Evolutionary conservation across 345 rosid species (phyloP), one percentile per base, ranked within the genome.

Genomic region (Murraya paniculata): DNA sequence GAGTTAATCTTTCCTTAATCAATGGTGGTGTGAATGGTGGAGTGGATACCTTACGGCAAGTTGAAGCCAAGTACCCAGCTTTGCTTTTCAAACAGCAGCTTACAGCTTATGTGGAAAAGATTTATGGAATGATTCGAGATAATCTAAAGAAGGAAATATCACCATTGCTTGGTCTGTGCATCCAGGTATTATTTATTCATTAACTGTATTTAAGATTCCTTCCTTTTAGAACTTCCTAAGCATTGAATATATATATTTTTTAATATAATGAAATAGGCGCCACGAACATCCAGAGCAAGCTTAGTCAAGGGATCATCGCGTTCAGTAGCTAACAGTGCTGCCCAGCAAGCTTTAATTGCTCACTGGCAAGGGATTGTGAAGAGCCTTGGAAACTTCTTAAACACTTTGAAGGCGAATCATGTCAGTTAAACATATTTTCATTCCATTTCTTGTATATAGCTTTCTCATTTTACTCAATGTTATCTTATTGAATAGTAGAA

Each of bases 281-380:
- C 98, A 53, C 90, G 98, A 86, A 93, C 98, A 89, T 91, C 98
- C 39, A 89, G 98, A 85, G 98, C 98, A 68, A 93, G 98, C 88
- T 84, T 95, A 77, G 98, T 95, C 56, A 95, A 95, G 88, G 98
- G 98, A 79, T 85, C 90, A 67, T 85, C 92, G 33, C 95, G 98
- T 38, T 90, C 94, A 1, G 92, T 93, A 41, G 95, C 90, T 65
- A 95, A 87, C 76, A 73, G 89, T 11, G 95, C 93, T 28, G 98
- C 91, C 22, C 98, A 95, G 78, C 98, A 93, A 82, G 89, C 97
- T 59, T 83, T 95, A 80, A 95, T 95, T 79, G 95, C 98, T 25
- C 98, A 95, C 80, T 95, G 98, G 98, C 98, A 95, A 87, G 98
- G 95, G 79, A 95, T 93, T 76, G 97, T 93, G 65, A 95, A 89